phyloP scores from a whole-genome alignment of 352 stramenopile genomes.

The Globisporangium viniferum region DNA sequence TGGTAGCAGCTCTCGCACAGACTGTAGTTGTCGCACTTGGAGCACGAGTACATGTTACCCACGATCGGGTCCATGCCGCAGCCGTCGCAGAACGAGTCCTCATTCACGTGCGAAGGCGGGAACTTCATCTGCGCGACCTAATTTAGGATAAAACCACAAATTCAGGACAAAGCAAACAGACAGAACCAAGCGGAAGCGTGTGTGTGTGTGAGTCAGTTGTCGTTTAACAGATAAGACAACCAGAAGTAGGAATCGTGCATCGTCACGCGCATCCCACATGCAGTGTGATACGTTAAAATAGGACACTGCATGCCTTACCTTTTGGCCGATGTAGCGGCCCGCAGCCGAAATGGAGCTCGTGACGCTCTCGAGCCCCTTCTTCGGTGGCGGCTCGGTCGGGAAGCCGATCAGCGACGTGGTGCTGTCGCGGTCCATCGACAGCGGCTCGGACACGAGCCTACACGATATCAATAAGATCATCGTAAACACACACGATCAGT shows the following conservation, averaged over 20 bases:
- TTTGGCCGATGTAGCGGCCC: slow-evolving; percentile 73
- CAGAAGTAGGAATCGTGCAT: background rate
- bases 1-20: slow-evolving; percentile 85
- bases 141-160: background rate
- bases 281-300: background rate
- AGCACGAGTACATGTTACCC: slow-evolving; percentile 88
- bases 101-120: slow-evolving; percentile 68
- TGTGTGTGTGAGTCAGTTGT: background rate
- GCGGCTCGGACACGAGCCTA: slow-evolving; percentile 81
- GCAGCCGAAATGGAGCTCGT: slow-evolving; percentile 66
- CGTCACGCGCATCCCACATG: background rate
- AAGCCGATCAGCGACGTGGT: slow-evolving; percentile 74
- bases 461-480: background rate
- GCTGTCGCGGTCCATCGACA: slow-evolving; percentile 76
- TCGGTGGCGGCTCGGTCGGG: slow-evolving; percentile 37
- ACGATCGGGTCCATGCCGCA: slow-evolving; percentile 88
- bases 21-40: slow-evolving; percentile 80
- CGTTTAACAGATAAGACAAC: background rate
- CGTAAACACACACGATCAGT: background rate
- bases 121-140: slow-evolving; percentile 78
- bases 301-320: slow-evolving; percentile 23
- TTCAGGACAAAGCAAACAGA: background rate
- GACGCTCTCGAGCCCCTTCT: slow-evolving; percentile 50
- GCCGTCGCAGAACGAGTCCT: slow-evolving; percentile 88
- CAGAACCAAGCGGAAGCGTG: background rate